Evolutionary conservation across 2,329 filamentous ascomycete species (phyloP).

Genomic region (Fusarium paranaense): DNA sequence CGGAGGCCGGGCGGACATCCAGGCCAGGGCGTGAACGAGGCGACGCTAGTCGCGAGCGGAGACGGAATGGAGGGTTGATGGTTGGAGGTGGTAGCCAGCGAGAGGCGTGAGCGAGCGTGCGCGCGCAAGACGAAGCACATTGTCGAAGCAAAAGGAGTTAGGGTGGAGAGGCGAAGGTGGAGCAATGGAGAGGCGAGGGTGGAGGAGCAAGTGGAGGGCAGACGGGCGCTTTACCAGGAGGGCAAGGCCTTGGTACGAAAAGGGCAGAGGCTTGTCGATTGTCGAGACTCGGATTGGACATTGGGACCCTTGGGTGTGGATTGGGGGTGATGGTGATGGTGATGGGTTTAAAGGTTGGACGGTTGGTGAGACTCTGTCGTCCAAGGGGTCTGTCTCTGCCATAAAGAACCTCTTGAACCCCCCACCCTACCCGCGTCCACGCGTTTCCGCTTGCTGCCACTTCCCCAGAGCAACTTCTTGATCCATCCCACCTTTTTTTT

Average conservation of each 20-base stretch:
- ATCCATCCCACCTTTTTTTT: slow-evolving; percentile 33
- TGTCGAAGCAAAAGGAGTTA: slow-evolving; percentile 13
- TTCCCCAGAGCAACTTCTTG: slow-evolving; percentile 34
- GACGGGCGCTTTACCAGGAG: slow-evolving; percentile 38
- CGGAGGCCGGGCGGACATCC: slow-evolving; percentile 3
- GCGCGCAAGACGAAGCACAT: slow-evolving; percentile 1
- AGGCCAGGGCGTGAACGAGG: slow-evolving; percentile 32
- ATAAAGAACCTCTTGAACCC: slow-evolving; percentile 35
- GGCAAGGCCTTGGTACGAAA: slow-evolving; percentile 33
- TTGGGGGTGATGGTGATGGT: slow-evolving; percentile 18
- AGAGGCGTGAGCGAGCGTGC: slow-evolving; percentile 8
- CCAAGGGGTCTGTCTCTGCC: slow-evolving; percentile 23
- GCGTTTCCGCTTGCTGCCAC: slow-evolving; percentile 12
- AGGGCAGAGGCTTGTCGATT: slow-evolving; percentile 29
- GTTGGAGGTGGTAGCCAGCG: slow-evolving; percentile 26
- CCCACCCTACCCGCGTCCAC: slow-evolving; percentile 38
- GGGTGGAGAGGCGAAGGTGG: slow-evolving; percentile 30
- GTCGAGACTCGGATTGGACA: slow-evolving; percentile 16
- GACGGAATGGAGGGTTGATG: slow-evolving; percentile 27
- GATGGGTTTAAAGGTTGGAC: slow-evolving; percentile 9
- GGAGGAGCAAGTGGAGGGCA: slow-evolving; percentile 33
- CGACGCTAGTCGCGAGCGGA: slow-evolving; percentile 36
- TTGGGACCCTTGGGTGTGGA: slow-evolving; percentile 16
- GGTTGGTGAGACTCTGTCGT: slow-evolving; percentile 1
- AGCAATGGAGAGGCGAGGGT: slow-evolving; percentile 30